phyloP scores from a whole-genome alignment of 1,284 basidiomycete genomes.

The Puccinia sorghi region DNA sequence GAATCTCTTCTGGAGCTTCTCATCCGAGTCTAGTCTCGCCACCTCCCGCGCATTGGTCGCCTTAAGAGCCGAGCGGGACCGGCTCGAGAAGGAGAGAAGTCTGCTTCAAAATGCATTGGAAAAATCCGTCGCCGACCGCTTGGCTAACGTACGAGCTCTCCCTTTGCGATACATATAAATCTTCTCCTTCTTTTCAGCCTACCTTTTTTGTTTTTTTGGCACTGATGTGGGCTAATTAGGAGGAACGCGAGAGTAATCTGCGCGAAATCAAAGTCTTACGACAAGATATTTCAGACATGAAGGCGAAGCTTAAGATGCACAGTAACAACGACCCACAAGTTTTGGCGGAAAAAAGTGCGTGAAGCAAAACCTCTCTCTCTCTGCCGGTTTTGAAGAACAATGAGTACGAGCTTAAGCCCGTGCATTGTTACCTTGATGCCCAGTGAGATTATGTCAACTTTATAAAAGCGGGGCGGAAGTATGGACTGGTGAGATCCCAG shows the following conservation, averaged over 20 bases:
- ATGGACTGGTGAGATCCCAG: slow-evolving; percentile 39
- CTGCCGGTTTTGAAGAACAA: neutral
- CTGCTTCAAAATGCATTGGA: slow-evolving; percentile 14
- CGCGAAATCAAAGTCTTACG: slow-evolving; percentile 21
- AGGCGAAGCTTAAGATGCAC: neutral
- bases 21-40: slow-evolving; percentile 19
- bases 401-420: neutral
- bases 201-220: too few relatives aligned
- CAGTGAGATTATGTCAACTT: slow-evolving; percentile 31
- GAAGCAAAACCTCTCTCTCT: too few relatives aligned
- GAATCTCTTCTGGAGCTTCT: slow-evolving; percentile 48
- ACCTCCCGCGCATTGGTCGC: slow-evolving; percentile 5
- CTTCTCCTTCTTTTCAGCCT: neutral
- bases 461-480: slow-evolving; percentile 44
- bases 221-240: slow-evolving; percentile 2
- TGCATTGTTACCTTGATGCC: too few relatives aligned
- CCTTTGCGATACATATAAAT: too few relatives aligned
- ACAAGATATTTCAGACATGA: slow-evolving; percentile 28
- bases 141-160: slow-evolving; percentile 16
- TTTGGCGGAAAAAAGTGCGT: slow-evolving; percentile 39
- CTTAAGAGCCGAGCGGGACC: neutral
- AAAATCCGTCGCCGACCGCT: slow-evolving; percentile 12
- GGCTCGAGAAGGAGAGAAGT: neutral
- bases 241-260: slow-evolving; percentile 28
- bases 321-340: slow-evolving; percentile 23